phyloP scores from a whole-genome alignment of 2,329 filamentous ascomycete species.

The Colletotrichum incanum region DNA sequence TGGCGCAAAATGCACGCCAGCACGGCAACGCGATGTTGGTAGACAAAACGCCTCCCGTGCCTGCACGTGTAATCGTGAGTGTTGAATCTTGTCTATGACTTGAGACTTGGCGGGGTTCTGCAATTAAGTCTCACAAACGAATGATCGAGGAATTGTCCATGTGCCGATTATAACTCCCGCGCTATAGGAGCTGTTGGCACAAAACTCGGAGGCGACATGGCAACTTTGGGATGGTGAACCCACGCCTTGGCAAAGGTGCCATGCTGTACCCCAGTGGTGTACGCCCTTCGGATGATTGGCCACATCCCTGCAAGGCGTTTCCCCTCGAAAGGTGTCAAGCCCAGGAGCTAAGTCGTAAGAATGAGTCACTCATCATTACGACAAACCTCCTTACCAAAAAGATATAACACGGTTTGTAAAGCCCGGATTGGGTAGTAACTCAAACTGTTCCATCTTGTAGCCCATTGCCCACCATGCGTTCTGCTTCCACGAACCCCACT shows the following conservation, averaged over 20 bases:
- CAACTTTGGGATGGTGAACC: not conserved
- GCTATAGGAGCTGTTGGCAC: too few species aligned
- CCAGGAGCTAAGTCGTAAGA: too few species aligned
- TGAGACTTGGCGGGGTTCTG: not conserved
- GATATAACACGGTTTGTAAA: too few species aligned
- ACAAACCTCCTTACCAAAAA: not conserved
- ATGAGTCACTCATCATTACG: not conserved
- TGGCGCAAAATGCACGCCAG: not conserved
- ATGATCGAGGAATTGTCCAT: not conserved
- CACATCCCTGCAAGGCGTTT: not conserved
- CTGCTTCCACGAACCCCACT: slow-evolving; percentile 48
- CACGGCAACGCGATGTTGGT: too few species aligned
- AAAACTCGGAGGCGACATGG: not conserved
- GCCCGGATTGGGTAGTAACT: not conserved
- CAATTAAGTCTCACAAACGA: not conserved
- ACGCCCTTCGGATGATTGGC: not conserved
- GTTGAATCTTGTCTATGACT: not conserved
- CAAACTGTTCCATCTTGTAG: not conserved
- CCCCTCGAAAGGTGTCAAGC: too few species aligned
- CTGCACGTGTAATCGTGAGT: not conserved
- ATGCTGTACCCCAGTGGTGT: not conserved
- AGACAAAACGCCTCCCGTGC: not conserved
- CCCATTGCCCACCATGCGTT: slow-evolving; percentile 44
- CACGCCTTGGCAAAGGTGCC: too few species aligned
- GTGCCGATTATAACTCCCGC: too few species aligned